Percentiles rank a stretch among this genome's conserved stretches.
phyloP scores from a whole-genome alignment of 1,284 basidiomycete species.

The Leccinum pachyderme region DNA sequence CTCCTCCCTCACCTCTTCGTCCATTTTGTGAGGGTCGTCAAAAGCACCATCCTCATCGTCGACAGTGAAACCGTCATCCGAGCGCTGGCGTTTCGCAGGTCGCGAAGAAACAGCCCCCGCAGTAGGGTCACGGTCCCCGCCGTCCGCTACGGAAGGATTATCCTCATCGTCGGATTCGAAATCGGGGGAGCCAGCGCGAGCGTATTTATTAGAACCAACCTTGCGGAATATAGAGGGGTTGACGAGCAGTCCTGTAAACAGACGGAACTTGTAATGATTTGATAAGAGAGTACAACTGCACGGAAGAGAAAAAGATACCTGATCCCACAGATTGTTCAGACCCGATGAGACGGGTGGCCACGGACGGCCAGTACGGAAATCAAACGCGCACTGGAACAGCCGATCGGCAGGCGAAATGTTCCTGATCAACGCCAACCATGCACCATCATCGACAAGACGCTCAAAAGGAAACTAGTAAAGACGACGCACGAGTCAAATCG shows the following conservation, averaged over 20 bases:
- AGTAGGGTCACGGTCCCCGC: not conserved
- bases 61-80: slow-evolving; percentile 5
- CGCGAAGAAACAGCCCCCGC: slow-evolving; percentile 4
- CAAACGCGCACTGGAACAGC: slow-evolving; percentile 50
- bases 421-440: slow-evolving; percentile 31
- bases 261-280: slow-evolving; percentile 44
- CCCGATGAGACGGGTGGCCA: slow-evolving; percentile 48
- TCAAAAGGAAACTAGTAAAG: not conserved
- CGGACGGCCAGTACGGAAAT: slow-evolving; percentile 53
- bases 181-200: slow-evolving; percentile 29
- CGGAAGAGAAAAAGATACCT: slow-evolving; percentile 37
- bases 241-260: slow-evolving; percentile 53
- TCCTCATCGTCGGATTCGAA: slow-evolving; percentile 30
- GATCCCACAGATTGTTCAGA: slow-evolving; percentile 57
- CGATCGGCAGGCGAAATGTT: slow-evolving; percentile 46
- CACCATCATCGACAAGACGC: not conserved
- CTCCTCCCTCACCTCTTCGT: slow-evolving; percentile 40
- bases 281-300: not conserved
- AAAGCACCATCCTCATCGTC: slow-evolving; percentile 36
- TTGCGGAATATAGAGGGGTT: slow-evolving; percentile 37
- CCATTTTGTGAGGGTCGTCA: slow-evolving; percentile 34
- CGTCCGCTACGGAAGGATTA: slow-evolving; percentile 6
- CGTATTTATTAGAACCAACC: slow-evolving; percentile 23
- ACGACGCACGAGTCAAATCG: slow-evolving; percentile 44
- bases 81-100: slow-evolving; percentile 23